phyloP scores from a whole-genome alignment of 2,329 filamentous ascomycete genomes.

The Colletotrichum karsti region DNA sequence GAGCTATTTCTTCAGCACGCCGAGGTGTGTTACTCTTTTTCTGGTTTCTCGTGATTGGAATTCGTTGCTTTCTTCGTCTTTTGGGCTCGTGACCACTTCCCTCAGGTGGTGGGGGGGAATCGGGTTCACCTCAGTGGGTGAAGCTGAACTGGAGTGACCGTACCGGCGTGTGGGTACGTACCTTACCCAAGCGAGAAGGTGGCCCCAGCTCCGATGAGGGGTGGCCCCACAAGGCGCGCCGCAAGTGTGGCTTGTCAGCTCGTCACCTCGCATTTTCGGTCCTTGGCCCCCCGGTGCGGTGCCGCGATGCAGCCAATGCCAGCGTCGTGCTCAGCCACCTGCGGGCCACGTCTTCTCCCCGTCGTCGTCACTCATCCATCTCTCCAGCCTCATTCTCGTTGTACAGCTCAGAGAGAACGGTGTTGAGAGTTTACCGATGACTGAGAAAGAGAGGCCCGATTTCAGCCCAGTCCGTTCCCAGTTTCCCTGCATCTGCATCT shows the following conservation, averaged over 20 bases:
- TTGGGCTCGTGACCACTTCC: not conserved
- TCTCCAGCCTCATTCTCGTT: conserved; percentile 16
- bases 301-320: not conserved
- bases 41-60: not conserved
- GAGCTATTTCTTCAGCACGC: not conserved
- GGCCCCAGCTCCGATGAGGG: conserved; percentile 11
- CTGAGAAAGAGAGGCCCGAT: not conserved
- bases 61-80: not conserved
- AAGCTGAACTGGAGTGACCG: not conserved
- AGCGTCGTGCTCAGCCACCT: conserved; percentile 6
- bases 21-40: not conserved
- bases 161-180: not conserved
- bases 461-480: conserved; percentile 1
- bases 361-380: not conserved
- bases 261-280: conserved; percentile 1
- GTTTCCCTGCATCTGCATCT: not conserved
- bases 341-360: conserved; percentile 10
- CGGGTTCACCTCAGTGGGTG: not conserved
- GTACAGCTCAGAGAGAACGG: no score
- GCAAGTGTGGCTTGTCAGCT: conserved; percentile 24
- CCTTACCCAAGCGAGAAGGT: not conserved
- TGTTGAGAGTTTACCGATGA: not conserved
- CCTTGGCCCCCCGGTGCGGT: no score
- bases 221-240: not conserved
- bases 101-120: not conserved